Evolutionary conservation across 768 basidiomycete genomes (phyloP).

Genomic region (Tylopilus sp.): DNA sequence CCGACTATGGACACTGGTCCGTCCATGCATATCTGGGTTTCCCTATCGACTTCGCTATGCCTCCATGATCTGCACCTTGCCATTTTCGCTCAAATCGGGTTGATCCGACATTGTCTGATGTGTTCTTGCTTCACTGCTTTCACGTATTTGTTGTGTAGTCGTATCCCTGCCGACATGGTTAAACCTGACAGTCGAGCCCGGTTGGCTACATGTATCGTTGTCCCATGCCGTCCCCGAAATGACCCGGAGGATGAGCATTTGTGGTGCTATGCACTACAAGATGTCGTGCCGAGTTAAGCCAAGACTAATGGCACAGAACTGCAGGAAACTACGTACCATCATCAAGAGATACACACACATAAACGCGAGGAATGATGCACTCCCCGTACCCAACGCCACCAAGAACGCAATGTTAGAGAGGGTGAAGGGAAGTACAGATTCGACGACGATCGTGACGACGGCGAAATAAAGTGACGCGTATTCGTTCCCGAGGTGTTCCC

Average conservation of each 20-base stretch:
- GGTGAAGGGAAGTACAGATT: constrained; percentile 10
- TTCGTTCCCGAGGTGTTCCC: constrained; percentile 3
- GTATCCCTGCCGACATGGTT: not conserved
- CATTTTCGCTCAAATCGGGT: no score
- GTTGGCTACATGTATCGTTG: constrained; percentile 1
- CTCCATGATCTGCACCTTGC: no score
- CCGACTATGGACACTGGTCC: no score
- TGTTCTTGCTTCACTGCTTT: no score
- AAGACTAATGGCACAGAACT: no score
- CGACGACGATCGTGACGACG: constrained; percentile 11
- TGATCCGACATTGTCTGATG: no score
- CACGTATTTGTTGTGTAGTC: no score
- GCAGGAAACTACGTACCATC: constrained; percentile 11
- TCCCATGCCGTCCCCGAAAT: constrained; percentile 13
- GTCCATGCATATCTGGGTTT: no score
- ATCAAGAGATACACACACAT: constrained; percentile 11
- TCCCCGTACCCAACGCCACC: constrained; percentile 10
- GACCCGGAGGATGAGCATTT: constrained; percentile 21
- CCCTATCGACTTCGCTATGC: no score
- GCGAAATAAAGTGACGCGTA: constrained; percentile 11
- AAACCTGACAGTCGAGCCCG: not conserved
- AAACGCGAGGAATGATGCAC: constrained; percentile 9
- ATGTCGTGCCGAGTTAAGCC: no score
- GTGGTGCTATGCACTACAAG: constrained; percentile 21
- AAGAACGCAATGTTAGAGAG: constrained; percentile 5